phyloP scores from a whole-genome alignment of 352 stramenopile species.

The Pythium scleroteichum region DNA sequence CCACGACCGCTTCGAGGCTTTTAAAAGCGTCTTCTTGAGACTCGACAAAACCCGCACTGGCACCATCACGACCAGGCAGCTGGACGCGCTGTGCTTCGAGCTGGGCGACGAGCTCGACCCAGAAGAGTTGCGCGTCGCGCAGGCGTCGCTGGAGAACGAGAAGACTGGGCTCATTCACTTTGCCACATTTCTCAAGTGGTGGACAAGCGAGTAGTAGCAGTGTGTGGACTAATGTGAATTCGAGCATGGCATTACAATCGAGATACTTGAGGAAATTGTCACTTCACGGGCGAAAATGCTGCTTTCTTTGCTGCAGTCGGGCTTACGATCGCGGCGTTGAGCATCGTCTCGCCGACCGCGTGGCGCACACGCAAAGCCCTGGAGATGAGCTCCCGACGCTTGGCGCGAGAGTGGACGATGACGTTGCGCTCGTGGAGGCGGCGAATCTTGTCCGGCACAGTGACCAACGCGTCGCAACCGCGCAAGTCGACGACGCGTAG shows the following conservation, averaged over 20 bases:
- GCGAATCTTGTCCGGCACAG: slow-evolving; percentile 52
- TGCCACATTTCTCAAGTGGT: slow-evolving; percentile 61
- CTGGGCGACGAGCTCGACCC: slow-evolving; percentile 60
- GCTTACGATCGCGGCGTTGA: slow-evolving; percentile 24
- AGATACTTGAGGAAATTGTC: not conserved
- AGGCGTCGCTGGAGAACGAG: slow-evolving; percentile 48
- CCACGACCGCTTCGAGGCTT: slow-evolving; percentile 54
- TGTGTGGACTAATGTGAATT: too few relatives aligned
- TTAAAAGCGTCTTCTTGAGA: slow-evolving; percentile 50
- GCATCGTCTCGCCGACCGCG: slow-evolving; percentile 32
- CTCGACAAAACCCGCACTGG: slow-evolving; percentile 53
- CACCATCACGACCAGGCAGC: slow-evolving; percentile 52
- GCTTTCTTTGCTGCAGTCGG: slow-evolving; percentile 23
- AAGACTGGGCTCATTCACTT: slow-evolving; percentile 66
- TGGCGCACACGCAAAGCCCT: slow-evolving; percentile 54
- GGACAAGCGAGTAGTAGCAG: slow-evolving; percentile 38
- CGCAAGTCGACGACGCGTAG: slow-evolving; percentile 48
- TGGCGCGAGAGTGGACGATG: slow-evolving; percentile 58
- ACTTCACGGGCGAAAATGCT: not conserved
- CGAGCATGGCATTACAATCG: too few relatives aligned
- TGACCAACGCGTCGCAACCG: slow-evolving; percentile 36
- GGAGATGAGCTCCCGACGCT: slow-evolving; percentile 63
- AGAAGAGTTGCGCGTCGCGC: slow-evolving; percentile 52
- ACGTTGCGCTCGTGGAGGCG: slow-evolving; percentile 62
- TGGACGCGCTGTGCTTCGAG: slow-evolving; percentile 61